A percentile compares a stretch with the other conserved stretches of the same genome.
Evolutionary conservation across 257 asterid species (phyloP).

Genomic region (Rubia yunnanensis): DNA sequence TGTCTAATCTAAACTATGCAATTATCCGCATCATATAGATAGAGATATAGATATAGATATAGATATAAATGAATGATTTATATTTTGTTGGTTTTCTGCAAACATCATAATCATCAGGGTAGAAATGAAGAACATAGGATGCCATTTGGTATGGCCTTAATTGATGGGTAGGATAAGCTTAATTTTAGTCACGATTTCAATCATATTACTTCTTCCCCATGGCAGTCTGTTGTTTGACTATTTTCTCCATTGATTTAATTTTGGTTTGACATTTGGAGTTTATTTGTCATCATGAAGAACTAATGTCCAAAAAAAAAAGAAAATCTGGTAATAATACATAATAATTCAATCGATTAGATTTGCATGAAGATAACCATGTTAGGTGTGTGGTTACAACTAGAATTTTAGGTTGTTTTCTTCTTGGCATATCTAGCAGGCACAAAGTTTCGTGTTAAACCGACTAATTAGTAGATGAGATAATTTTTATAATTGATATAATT

Average conservation of each 20-base stretch:
- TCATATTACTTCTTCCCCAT: conserved; percentile 5
- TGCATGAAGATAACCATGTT: not conserved
- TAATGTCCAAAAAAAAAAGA: no score
- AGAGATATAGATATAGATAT: no score
- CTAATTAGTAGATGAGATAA: no score
- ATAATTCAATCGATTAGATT: no score
- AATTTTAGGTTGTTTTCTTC: not conserved
- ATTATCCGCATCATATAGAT: no score
- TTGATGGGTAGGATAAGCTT: conserved; percentile 5
- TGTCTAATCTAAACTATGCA: no score
- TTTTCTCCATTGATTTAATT: not conserved
- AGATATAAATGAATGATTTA: no score
- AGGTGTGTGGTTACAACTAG: not conserved
- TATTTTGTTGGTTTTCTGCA: not conserved
- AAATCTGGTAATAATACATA: no score
- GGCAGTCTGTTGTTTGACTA: not conserved
- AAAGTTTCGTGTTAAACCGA: no score
- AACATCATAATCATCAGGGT: not conserved
- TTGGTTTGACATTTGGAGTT: not conserved
- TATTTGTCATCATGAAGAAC: not conserved
- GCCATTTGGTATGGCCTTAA: conserved; percentile 8
- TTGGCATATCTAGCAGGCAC: no score
- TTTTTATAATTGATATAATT: no score
- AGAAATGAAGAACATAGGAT: conserved; percentile 11
- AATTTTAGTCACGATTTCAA: not conserved